A percentile compares a stretch with the other conserved stretches of the same genome.
These are phyloP conservation scores for Ophiocordyceps robertsii DNA, from an alignment of 2,329 filamentous ascomycete species.

Conservation along the genomic window DNA sequence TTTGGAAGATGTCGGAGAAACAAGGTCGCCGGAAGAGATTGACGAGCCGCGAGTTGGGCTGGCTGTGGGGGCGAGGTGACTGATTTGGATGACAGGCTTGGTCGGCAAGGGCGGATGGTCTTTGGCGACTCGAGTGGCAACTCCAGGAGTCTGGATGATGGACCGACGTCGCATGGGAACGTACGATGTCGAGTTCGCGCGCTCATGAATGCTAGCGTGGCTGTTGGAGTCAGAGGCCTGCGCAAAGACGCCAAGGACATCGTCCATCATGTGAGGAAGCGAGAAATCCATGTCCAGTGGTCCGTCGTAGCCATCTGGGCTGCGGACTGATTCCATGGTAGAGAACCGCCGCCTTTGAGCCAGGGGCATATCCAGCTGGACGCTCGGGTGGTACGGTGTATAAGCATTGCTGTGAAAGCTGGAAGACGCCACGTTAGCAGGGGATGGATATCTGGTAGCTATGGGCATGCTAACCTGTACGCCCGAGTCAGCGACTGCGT, in stretches of 20 bases:
- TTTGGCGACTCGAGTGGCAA: slow-evolving; percentile 29
- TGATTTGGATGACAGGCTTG: slow-evolving; percentile 22
- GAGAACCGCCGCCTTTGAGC: background rate
- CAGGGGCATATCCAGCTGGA: background rate
- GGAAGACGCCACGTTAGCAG: background rate
- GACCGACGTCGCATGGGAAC: slow-evolving; percentile 34
- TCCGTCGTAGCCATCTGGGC: background rate
- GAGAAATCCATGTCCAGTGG: background rate
- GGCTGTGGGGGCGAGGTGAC: slow-evolving; percentile 15
- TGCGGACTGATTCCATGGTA: background rate
- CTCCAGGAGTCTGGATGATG: slow-evolving; percentile 32
- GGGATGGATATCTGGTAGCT: background rate
- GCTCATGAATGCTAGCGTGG: background rate
- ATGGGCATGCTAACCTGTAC: slow-evolving; percentile 5
- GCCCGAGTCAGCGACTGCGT: slow-evolving; percentile 3
- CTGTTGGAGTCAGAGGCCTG: background rate
- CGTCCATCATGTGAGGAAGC: background rate
- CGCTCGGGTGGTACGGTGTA: background rate
- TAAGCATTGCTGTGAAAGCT: background rate
- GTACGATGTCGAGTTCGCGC: slow-evolving; percentile 15
- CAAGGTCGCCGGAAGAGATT: slow-evolving; percentile 8
- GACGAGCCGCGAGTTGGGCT: background rate
- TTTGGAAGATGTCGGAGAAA: slow-evolving; percentile 19
- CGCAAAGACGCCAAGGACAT: background rate
- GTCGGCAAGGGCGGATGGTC: slow-evolving; percentile 8